phyloP scores from a whole-genome alignment of 1,284 basidiomycete genomes.

The Sanghuangporus weigelae region DNA sequence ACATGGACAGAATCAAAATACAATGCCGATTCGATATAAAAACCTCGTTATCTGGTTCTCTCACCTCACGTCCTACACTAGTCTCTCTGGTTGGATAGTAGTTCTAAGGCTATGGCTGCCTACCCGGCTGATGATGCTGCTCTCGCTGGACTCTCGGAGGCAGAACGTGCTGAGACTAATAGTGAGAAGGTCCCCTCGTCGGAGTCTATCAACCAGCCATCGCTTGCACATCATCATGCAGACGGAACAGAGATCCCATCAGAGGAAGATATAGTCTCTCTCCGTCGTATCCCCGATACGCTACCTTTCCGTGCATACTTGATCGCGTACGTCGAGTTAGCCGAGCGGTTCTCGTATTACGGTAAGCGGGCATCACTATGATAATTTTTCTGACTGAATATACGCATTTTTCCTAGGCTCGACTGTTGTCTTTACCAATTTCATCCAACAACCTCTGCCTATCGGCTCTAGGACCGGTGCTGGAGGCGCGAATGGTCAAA shows the following conservation, averaged over 20 bases:
- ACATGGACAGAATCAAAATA: too few relatives aligned
- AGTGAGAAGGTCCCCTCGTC: not conserved
- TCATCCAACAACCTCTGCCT: constrained; percentile 67
- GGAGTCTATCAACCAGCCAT: not conserved
- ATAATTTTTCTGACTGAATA: not conserved
- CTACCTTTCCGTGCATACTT: constrained; percentile 65
- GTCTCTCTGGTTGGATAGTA: not conserved
- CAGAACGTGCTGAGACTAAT: constrained; percentile 1
- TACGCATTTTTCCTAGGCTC: not conserved
- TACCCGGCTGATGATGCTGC: constrained; percentile 27
- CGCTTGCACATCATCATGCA: not conserved
- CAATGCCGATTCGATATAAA: too few relatives aligned
- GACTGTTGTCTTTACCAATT: constrained; percentile 60
- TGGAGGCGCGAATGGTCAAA: constrained; percentile 41
- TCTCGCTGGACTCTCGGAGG: constrained; percentile 28
- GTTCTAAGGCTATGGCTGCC: not conserved
- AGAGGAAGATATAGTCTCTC: constrained; percentile 55
- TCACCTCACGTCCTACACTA: too few relatives aligned
- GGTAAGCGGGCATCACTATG: constrained; percentile 30
- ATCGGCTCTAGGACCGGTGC: constrained; percentile 64
- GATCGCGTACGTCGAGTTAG: constrained; percentile 66
- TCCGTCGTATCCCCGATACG: constrained; percentile 57
- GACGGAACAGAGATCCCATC: constrained; percentile 54
- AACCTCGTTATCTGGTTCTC: too few relatives aligned
- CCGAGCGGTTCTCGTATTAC: constrained; percentile 73